Evolutionary conservation across 2,329 filamentous ascomycete species (phyloP), one percentile per base, ranked within the genome.

Genomic region (Aspergillus hortae): DNA sequence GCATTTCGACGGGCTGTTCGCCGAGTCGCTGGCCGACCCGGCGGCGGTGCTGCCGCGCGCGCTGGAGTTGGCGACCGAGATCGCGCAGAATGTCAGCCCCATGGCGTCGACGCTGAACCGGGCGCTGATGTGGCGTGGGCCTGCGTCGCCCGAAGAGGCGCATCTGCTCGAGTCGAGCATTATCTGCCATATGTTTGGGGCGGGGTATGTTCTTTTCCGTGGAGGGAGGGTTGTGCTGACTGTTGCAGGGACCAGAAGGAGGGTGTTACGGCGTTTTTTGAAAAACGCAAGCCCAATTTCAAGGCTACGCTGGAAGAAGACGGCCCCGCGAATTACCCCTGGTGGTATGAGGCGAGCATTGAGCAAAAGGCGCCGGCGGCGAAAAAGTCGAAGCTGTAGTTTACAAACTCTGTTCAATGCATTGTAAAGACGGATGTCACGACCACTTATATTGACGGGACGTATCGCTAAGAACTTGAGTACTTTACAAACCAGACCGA

Each of bases 51-150:
- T 91, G 40, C 77, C 80, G 1, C 78, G 83, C 2, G 87, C 87
- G 9, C 70, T 91, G 38, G 80, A 81, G 61, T 72, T 90, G 25
- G 87, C 88, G 1, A 76, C 78, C 19, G 86, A 89, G 48, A 80
- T 90, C 42, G 85, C 82, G 1, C 71, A 73, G 59, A 88, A 89
- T 60, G 85, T 85, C 23, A 88, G 85, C 59, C 71, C 73, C 1
- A 80, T 90, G 25, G 81, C 83, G 25, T 82, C 81, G 7, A 78
- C 81, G 57, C 63, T 90, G 51, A 90, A 89, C 80, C 81, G 82
- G 63, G 87, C 90, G 61, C 69, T 92, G 74, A 85, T 91, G 75
- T 89, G 80, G 64, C 63, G 71, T 7, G 69, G 70, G 2, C 66
- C 71, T 2, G 75, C 71, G 15, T 82, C 78, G 19, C 80, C 87